Conservation (phyloP, 1,284 basidiomycete species). For the Neolentinus lepideus region DNA sequence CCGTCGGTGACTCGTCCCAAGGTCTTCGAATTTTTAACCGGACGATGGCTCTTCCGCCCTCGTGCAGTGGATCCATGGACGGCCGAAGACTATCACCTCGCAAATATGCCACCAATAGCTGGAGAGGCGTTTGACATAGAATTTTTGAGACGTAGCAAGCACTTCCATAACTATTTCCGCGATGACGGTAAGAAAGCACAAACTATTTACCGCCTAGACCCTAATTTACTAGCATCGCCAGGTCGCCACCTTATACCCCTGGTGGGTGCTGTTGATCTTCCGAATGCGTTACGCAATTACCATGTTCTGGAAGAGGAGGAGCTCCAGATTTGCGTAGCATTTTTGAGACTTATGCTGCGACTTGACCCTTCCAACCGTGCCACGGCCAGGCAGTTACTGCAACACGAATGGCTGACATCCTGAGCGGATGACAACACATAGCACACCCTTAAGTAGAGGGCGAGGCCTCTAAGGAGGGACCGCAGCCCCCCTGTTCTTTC, state of each 20-base stretch:
- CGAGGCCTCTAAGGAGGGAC: too few relatives aligned
- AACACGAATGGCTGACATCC: background rate
- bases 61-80: conserved; percentile 3
- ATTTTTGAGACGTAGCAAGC: conserved; percentile 5
- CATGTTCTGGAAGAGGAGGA: background rate
- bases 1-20: background rate
- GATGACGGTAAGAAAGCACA: background rate
- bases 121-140: conserved; percentile 6
- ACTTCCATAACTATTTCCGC: conserved; percentile 8
- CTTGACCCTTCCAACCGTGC: background rate
- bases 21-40: conserved; percentile 14
- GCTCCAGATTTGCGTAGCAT: background rate
- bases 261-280: background rate
- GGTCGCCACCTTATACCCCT: background rate
- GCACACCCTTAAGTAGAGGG: too few relatives aligned
- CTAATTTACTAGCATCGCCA: background rate
- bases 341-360: background rate
- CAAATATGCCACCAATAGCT: conserved; percentile 8
- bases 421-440: background rate
- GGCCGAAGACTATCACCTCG: conserved; percentile 10
- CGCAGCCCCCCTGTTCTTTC: too few relatives aligned
- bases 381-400: background rate
- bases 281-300: background rate
- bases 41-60: conserved; percentile 14
- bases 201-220: background rate